A percentile compares a stretch with the other conserved stretches of the same genome.
Conservation (phyloP, 1,284 basidiomycete species). For the Exobasidium rhododendri region DNA sequence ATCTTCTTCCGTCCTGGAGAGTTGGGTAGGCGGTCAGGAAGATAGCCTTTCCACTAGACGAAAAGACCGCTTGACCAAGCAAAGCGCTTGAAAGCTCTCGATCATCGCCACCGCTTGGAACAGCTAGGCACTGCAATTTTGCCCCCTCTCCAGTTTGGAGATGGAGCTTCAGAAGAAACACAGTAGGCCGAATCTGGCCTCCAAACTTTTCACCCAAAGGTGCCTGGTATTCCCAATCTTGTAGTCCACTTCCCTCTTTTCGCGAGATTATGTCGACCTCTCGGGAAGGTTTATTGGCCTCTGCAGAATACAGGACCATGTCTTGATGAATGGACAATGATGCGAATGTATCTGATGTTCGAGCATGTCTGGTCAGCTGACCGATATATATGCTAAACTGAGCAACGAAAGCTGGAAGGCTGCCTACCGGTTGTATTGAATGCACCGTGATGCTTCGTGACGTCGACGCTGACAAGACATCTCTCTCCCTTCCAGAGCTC, state of each 20-base stretch:
- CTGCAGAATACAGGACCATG: conserved; percentile 59
- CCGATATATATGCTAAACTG: too few species aligned
- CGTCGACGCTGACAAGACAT: conserved; percentile 60
- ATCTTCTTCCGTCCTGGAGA: conserved; percentile 61
- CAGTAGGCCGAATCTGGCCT: background rate
- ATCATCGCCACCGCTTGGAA: background rate
- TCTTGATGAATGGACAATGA: conserved; percentile 7
- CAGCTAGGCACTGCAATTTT: background rate
- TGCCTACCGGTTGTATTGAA: conserved; percentile 65
- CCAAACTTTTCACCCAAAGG: background rate
- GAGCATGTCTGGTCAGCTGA: background rate
- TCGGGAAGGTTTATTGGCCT: conserved; percentile 39
- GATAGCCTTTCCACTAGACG: conserved; percentile 56
- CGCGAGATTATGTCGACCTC: conserved; percentile 17
- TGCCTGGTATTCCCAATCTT: conserved; percentile 3
- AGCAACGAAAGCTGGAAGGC: too few species aligned
- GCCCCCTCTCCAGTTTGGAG: background rate
- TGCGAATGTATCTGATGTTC: conserved; percentile 3
- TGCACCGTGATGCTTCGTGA: conserved; percentile 63
- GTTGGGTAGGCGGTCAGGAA: conserved; percentile 66
- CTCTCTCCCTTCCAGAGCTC: conserved; percentile 63
- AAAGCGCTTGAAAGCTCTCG: conserved; percentile 41
- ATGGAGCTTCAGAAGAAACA: conserved; percentile 14
- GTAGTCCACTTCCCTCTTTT: background rate
- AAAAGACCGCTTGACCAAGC: conserved; percentile 65